Conservation (phyloP, 768 basidiomycete genomes). For the Psilocybe tampanensis region DNA sequence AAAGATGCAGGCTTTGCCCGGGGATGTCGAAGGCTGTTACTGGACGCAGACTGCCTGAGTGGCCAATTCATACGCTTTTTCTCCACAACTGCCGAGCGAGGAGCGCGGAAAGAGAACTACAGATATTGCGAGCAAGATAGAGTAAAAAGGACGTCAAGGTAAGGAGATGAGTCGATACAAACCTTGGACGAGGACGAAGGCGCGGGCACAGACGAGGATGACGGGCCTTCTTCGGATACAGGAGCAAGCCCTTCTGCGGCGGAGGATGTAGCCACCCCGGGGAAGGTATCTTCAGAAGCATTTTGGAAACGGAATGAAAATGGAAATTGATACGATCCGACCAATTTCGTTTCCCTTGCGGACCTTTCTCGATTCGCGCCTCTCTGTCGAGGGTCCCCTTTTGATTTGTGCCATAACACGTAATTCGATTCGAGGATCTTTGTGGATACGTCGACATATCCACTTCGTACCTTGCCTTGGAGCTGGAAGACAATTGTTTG, state of each 20-base stretch:
- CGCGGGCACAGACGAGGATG: not conserved
- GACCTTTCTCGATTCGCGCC: not conserved
- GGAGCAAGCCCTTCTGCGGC: not conserved
- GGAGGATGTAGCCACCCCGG: not conserved
- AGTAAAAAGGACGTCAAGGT: not conserved
- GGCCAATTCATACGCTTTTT: not conserved
- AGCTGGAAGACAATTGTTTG: not conserved
- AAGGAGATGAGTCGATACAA: not conserved
- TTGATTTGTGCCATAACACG: constrained; percentile 1
- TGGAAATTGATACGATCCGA: constrained; percentile 11
- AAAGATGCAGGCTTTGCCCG: not conserved
- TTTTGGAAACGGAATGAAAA: constrained; percentile 12
- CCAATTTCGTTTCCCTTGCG: not conserved
- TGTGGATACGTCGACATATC: not conserved
- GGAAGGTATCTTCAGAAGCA: not conserved
- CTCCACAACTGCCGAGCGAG: not conserved
- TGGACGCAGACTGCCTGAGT: not conserved
- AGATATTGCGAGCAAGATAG: not conserved
- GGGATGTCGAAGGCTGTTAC: not conserved
- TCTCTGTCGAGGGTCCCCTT: constrained; percentile 3
- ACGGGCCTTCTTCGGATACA: not conserved
- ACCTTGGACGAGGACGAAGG: not conserved
- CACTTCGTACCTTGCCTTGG: constrained; percentile 1
- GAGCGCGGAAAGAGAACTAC: not conserved
- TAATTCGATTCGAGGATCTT: constrained; percentile 1